phyloP scores from a whole-genome alignment of 208 protist species.

The Crithidia thermophila region DNA sequence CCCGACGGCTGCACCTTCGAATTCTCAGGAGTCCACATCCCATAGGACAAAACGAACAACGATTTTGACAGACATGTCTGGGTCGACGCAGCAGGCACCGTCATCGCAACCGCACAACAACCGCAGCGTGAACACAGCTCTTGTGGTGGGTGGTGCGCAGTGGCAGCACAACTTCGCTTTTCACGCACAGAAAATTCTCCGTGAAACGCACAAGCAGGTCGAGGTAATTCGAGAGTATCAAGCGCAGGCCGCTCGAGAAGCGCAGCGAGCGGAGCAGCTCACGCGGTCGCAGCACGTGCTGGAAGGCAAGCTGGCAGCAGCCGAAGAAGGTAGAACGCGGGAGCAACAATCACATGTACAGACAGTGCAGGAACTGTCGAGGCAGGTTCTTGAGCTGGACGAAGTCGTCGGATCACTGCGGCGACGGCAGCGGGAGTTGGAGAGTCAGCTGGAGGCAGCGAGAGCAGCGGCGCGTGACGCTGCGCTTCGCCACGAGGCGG shows the following conservation, averaged over 20 bases:
- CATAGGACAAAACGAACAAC: not conserved
- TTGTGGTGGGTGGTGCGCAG: not conserved
- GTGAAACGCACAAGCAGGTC: conserved; percentile 25
- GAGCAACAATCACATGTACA: not conserved
- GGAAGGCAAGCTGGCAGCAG: conserved; percentile 7
- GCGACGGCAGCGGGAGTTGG: conserved; percentile 2
- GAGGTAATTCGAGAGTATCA: conserved; percentile 19
- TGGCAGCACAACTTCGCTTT: conserved; percentile 25
- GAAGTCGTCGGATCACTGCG: conserved; percentile 5
- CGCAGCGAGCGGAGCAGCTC: conserved; percentile 15
- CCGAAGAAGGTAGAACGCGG: not conserved
- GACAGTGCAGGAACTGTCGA: conserved; percentile 1
- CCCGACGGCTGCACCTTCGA: not conserved
- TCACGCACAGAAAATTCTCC: conserved; percentile 16
- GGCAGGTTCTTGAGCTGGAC: conserved; percentile 26
- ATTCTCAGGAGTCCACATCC: not conserved
- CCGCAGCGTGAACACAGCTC: not conserved
- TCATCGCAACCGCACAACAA: too few species aligned
- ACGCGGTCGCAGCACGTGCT: not conserved
- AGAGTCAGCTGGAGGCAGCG: not conserved
- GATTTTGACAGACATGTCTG: not conserved
- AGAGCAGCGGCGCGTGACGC: not conserved
- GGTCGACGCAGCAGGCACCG: not conserved
- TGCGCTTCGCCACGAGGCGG: not conserved
- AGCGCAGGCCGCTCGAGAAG: not conserved